A percentile compares a stretch with the other conserved stretches of the same genome.
Evolutionary conservation across 805 yeast species (phyloP).

Genomic region (Spathaspora girioi): DNA sequence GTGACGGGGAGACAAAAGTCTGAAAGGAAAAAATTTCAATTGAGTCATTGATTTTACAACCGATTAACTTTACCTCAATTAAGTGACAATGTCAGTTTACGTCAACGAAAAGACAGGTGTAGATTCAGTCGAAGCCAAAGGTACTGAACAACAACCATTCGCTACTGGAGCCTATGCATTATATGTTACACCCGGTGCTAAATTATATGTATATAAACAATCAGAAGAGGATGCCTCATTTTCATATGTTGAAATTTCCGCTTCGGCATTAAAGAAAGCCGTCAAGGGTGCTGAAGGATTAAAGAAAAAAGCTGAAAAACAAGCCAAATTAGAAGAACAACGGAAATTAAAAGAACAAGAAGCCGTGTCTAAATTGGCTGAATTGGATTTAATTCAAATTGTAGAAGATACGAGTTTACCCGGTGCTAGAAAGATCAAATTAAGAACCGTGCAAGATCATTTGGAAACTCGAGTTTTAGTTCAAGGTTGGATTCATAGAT

Average conservation of each 20-base stretch:
- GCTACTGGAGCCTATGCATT: conserved; percentile 83
- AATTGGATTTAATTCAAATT: conserved; percentile 68
- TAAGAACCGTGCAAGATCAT: conserved; percentile 48
- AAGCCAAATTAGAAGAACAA: conserved; percentile 54
- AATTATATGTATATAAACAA: conserved; percentile 57
- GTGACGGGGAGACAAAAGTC: neutral
- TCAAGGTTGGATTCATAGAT: conserved; percentile 95
- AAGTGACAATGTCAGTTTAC: conserved; percentile 37
- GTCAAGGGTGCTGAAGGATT: conserved; percentile 92
- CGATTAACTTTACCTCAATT: neutral
- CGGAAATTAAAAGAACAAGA: conserved; percentile 57
- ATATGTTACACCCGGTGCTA: conserved; percentile 48
- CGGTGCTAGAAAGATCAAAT: conserved; percentile 62
- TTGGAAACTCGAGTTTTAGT: conserved; percentile 72
- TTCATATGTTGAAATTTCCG: conserved; percentile 71
- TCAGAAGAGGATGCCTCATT: conserved; percentile 50
- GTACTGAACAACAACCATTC: conserved; percentile 68
- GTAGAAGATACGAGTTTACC: conserved; percentile 74
- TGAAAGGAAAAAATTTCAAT: neutral
- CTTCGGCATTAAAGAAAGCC: conserved; percentile 93
- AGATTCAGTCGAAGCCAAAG: conserved; percentile 57
- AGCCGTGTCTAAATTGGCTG: conserved; percentile 70
- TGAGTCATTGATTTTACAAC: neutral
- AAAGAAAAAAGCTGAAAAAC: conserved; percentile 75
- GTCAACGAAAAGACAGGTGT: conserved; percentile 72